phyloP scores from a whole-genome alignment of 2,329 filamentous ascomycete genomes.

The Periconia sp. region DNA sequence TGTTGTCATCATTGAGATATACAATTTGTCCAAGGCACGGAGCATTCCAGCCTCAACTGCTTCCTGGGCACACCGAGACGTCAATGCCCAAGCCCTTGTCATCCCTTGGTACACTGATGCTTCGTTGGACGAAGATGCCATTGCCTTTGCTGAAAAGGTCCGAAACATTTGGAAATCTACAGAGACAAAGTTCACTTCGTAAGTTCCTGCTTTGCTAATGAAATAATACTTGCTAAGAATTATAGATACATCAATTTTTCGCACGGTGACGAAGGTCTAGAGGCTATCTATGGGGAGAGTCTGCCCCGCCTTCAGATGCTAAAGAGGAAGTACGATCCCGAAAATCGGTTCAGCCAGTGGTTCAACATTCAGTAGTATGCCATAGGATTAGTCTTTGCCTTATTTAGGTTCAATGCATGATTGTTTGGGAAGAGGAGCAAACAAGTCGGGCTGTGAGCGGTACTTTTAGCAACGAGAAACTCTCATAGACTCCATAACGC shows the following conservation, averaged over 20 bases:
- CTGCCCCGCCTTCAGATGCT: constrained; percentile 18
- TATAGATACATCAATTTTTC: constrained; percentile 32
- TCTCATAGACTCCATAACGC: neutral
- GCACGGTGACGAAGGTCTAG: constrained; percentile 25
- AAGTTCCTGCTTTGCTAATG: neutral
- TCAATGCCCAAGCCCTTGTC: constrained; percentile 36
- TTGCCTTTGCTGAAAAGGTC: constrained; percentile 25
- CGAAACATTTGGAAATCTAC: constrained; percentile 5
- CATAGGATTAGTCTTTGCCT: too few relatives aligned
- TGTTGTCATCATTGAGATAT: constrained; percentile 33
- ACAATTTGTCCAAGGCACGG: constrained; percentile 29
- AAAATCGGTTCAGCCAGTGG: constrained; percentile 27
- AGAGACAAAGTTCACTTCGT: neutral
- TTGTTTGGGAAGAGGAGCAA: too few relatives aligned
- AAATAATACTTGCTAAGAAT: neutral
- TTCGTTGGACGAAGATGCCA: constrained; percentile 34
- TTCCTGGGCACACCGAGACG: constrained; percentile 30
- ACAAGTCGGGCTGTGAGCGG: too few relatives aligned
- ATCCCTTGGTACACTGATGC: constrained; percentile 22
- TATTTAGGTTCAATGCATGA: too few relatives aligned
- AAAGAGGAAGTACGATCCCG: constrained; percentile 30
- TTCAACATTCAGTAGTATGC: constrained; percentile 19
- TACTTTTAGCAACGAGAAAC: too few relatives aligned
- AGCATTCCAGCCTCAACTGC: constrained; percentile 6
- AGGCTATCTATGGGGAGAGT: constrained; percentile 27